phyloP scores from a whole-genome alignment of 441 rosid genomes.

The Pelargonium citronellum region DNA sequence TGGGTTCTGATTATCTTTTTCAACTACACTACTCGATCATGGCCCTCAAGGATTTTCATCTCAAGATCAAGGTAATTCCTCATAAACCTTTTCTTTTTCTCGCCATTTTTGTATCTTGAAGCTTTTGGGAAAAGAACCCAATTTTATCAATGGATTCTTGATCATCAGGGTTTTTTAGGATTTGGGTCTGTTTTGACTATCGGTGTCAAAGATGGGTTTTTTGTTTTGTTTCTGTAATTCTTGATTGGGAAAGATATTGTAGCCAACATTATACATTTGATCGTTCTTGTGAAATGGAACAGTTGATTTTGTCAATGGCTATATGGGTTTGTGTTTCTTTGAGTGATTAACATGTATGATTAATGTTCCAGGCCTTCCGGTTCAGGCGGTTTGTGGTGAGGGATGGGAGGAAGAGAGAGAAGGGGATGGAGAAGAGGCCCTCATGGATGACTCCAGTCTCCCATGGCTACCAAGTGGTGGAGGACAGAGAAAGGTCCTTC shows the following conservation, averaged over 20 bases:
- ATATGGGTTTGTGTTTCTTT: not conserved
- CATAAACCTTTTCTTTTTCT: not conserved
- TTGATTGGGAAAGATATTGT: not conserved
- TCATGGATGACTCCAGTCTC: constrained; percentile 60
- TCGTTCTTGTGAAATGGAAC: not conserved
- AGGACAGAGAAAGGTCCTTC: constrained; percentile 25
- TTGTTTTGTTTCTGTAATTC: not conserved
- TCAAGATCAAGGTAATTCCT: constrained; percentile 36
- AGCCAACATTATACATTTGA: not conserved
- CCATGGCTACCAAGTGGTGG: constrained; percentile 57
- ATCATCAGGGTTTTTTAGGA: not conserved
- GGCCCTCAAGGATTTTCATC: constrained; percentile 32
- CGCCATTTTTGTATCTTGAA: not conserved
- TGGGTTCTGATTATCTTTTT: constrained; percentile 2
- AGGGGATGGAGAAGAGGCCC: constrained; percentile 31
- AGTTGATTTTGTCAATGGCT: not conserved
- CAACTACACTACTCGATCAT: constrained; percentile 11
- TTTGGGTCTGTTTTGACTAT: not conserved
- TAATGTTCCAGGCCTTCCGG: constrained; percentile 35
- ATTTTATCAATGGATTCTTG: not conserved
- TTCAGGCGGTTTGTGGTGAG: constrained; percentile 29
- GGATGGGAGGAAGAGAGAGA: constrained; percentile 29
- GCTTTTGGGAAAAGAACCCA: not conserved
- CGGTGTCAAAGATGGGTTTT: not conserved
- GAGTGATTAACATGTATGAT: not conserved